These are phyloP conservation scores for Ambrosia artemisiifolia DNA, from an alignment of 129 eudicot species.

Conservation along the genomic window DNA sequence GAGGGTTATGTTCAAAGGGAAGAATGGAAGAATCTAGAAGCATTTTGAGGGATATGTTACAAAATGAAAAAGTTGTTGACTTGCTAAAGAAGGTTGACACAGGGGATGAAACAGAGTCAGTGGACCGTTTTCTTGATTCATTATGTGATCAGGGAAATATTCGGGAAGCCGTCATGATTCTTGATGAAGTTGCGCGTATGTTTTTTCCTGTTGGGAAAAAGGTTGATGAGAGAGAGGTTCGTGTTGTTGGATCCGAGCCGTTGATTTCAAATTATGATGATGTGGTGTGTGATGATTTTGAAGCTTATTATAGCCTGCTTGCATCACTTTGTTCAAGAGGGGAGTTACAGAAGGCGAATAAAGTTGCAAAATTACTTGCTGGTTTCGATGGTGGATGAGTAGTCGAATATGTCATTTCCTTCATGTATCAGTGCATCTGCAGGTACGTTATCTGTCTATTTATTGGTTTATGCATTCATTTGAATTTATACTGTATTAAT, in stretches of 20 bases:
- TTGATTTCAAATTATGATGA: slow-evolving; percentile 25
- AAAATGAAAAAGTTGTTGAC: slow-evolving; percentile 43
- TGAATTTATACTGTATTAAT: too few species aligned
- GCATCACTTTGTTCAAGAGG: slow-evolving; percentile 57
- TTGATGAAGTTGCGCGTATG: slow-evolving; percentile 56
- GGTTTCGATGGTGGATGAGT: slow-evolving; percentile 34
- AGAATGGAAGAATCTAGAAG: slow-evolving; percentile 92
- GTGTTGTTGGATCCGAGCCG: slow-evolving; percentile 21
- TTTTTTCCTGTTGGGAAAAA: slow-evolving; percentile 46
- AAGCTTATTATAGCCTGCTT: slow-evolving; percentile 37
- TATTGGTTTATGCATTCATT: too few species aligned
- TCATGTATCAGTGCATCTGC: slow-evolving; percentile 12
- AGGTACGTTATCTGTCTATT: neutral
- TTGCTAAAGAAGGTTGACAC: slow-evolving; percentile 48
- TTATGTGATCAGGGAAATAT: slow-evolving; percentile 80
- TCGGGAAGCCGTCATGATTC: slow-evolving; percentile 54
- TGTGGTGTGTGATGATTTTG: slow-evolving; percentile 33
- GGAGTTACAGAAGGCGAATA: slow-evolving; percentile 51
- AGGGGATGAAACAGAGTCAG: slow-evolving; percentile 49
- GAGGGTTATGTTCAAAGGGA: slow-evolving; percentile 85
- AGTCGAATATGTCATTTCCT: slow-evolving; percentile 1
- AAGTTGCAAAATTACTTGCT: slow-evolving; percentile 43
- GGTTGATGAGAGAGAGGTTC: slow-evolving; percentile 9
- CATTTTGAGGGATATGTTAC: slow-evolving; percentile 79
- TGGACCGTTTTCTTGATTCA: slow-evolving; percentile 45